Conservation (phyloP, 2,329 filamentous ascomycete species). For the Fusarium brevicatenulatum region DNA sequence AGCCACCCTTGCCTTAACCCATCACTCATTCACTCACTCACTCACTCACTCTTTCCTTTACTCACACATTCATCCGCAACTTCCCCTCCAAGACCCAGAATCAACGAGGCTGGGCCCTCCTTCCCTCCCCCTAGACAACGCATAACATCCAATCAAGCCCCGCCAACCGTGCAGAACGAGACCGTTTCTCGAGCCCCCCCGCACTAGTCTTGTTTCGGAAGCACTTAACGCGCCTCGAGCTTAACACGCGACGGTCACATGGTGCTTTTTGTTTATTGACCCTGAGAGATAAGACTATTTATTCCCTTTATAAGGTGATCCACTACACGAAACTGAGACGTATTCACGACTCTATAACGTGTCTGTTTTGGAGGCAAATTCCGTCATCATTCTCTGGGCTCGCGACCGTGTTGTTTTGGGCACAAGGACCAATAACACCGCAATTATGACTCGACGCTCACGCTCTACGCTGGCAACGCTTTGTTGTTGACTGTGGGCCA, state of each 20-base stretch:
- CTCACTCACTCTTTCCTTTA: neutral
- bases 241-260: conserved; percentile 43
- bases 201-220: conserved; percentile 26
- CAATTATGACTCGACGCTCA: conserved; percentile 20
- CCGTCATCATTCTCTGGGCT: neutral
- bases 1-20: neutral
- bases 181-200: conserved; percentile 37
- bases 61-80: conserved; percentile 5
- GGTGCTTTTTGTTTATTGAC: conserved; percentile 32
- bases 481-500: conserved; percentile 21
- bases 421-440: conserved; percentile 21
- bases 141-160: conserved; percentile 40
- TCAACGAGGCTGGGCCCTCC: conserved; percentile 40
- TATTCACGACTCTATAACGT: conserved; percentile 1
- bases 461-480: conserved; percentile 26
- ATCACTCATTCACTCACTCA: neutral
- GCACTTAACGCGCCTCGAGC: conserved; percentile 43
- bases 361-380: neutral
- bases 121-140: conserved; percentile 13
- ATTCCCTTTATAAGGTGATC: conserved; percentile 5
- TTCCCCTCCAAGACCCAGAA: conserved; percentile 26
- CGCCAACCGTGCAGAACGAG: conserved; percentile 32
- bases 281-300: conserved; percentile 5
- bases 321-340: conserved; percentile 7
- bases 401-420: conserved; percentile 17